A percentile compares a stretch with the other conserved stretches of the same genome.
These are phyloP conservation scores for Keithomyces neogunnii DNA, from an alignment of 2,329 filamentous ascomycete species.

Conservation along the genomic window DNA sequence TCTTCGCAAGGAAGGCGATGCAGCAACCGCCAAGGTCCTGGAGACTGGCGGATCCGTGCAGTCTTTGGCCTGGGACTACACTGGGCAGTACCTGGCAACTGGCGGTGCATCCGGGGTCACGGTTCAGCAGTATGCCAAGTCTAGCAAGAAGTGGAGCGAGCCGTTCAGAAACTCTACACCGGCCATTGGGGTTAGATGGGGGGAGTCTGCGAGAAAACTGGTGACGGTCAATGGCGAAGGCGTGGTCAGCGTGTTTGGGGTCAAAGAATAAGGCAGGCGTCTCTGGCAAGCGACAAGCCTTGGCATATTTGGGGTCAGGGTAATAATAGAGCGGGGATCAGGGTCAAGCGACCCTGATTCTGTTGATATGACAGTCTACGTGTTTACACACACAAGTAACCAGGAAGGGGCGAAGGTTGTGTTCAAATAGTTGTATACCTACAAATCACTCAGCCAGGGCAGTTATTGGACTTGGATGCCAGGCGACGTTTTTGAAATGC, in stretches of 20 bases:
- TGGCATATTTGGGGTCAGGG: no score
- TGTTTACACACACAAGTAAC: neutral
- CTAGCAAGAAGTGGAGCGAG: slow-evolving; percentile 82
- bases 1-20: slow-evolving; percentile 81
- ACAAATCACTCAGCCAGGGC: neutral
- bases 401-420: neutral
- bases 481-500: no score
- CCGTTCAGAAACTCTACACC: slow-evolving; percentile 68
- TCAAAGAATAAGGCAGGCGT: slow-evolving; percentile 32
- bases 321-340: no score
- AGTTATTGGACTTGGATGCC: no score
- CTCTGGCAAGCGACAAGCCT: neutral
- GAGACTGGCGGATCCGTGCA: slow-evolving; percentile 75
- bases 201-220: slow-evolving; percentile 62
- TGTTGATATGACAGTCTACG: neutral
- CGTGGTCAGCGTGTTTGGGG: slow-evolving; percentile 60
- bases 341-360: no score
- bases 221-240: slow-evolving; percentile 69
- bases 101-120: slow-evolving; percentile 73
- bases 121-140: slow-evolving; percentile 85
- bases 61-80: slow-evolving; percentile 84
- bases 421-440: slow-evolving; percentile 1
- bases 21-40: slow-evolving; percentile 72
- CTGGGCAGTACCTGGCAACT: slow-evolving; percentile 82
- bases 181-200: slow-evolving; percentile 70